Evolutionary conservation across 78 protist species (phyloP).

Genomic region (Chrysochromulina tobinii): DNA sequence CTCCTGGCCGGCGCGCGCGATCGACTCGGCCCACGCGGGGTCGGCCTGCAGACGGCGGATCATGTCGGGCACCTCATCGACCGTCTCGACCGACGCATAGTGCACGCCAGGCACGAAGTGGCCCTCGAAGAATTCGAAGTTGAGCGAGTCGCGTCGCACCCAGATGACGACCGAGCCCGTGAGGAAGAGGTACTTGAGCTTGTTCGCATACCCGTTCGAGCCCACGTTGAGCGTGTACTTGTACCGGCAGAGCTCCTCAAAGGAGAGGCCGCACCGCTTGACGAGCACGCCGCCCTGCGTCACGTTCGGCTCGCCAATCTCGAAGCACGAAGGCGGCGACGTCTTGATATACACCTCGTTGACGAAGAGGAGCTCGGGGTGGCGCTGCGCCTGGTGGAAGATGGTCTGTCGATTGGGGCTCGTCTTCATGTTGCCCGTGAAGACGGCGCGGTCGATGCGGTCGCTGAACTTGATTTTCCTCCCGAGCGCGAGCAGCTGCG

Average conservation of each 20-base stretch:
- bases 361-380: background rate
- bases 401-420: background rate
- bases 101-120: slow-evolving; percentile 11
- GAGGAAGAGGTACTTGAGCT: slow-evolving; percentile 9
- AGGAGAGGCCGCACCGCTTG: background rate
- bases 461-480: background rate
- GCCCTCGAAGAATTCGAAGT: background rate
- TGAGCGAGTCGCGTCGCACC: background rate
- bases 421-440: slow-evolving; percentile 25
- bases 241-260: background rate
- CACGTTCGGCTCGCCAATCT: background rate
- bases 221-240: slow-evolving; percentile 15
- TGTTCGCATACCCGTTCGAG: slow-evolving; percentile 2
- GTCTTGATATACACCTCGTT: slow-evolving; percentile 22
- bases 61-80: background rate
- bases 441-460: background rate
- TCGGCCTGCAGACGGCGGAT: background rate
- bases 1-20: background rate
- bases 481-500: background rate
- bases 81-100: background rate
- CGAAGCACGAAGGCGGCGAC: slow-evolving; percentile 17
- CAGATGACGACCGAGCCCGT: slow-evolving; percentile 9
- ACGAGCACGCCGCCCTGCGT: background rate
- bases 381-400: background rate
- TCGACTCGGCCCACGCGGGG: background rate